Evolutionary conservation across 306 rosid species (phyloP).

Genomic region (Cyamopsis tetragonoloba): DNA sequence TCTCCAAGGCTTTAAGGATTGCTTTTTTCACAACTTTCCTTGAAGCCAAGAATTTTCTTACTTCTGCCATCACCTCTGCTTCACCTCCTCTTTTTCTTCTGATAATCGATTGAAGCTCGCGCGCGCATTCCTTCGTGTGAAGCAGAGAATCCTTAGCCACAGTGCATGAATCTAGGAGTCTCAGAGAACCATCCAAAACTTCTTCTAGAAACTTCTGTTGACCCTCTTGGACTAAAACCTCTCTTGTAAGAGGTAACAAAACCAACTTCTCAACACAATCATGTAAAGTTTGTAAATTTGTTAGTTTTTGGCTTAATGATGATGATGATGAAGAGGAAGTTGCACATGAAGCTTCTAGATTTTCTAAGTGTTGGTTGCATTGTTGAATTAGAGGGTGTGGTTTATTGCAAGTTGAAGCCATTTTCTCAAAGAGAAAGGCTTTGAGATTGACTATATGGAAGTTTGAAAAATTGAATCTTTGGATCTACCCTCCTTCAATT

Average conservation of each 20-base stretch:
- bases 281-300: constrained; percentile 28
- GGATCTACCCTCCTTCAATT: constrained; percentile 21
- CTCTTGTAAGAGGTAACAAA: constrained; percentile 21
- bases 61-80: constrained; percentile 37
- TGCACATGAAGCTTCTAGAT: constrained; percentile 33
- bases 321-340: constrained; percentile 30
- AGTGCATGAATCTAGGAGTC: constrained; percentile 42
- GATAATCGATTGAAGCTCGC: constrained; percentile 46
- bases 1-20: constrained; percentile 37
- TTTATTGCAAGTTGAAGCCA: constrained; percentile 28
- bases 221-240: constrained; percentile 26
- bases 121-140: constrained; percentile 47
- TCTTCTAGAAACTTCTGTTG: constrained; percentile 44
- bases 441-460: constrained; percentile 14
- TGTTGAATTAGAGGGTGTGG: constrained; percentile 46
- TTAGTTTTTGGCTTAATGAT: constrained; percentile 22
- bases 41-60: constrained; percentile 42
- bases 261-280: constrained; percentile 34
- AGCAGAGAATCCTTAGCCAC: constrained; percentile 39
- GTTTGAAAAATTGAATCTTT: constrained; percentile 15
- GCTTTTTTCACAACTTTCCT: constrained; percentile 48
- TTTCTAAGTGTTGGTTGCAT: constrained; percentile 43
- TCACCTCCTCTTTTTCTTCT: constrained; percentile 48
- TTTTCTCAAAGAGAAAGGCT: constrained; percentile 21
- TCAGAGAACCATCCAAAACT: constrained; percentile 47